Conservation (phyloP, 495 filamentous ascomycete genomes). For the Talaromyces nanjingensis region DNA sequence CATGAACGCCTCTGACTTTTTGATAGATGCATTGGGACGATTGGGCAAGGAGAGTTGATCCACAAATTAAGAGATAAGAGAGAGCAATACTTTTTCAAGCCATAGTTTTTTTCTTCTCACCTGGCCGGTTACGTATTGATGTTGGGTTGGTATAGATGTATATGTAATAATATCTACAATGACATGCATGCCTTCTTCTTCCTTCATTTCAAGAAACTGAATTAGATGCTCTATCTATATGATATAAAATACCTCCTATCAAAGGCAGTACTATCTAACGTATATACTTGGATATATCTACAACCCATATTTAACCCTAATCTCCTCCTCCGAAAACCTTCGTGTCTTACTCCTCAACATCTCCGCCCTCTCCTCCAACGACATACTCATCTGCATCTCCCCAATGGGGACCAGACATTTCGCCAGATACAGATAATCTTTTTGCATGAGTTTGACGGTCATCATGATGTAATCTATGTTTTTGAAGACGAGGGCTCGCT, state of each 20-base stretch:
- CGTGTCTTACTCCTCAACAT: conserved; percentile 58
- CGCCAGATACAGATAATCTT: conserved; percentile 58
- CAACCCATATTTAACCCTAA: conserved; percentile 26
- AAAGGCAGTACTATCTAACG: background rate
- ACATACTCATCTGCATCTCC: conserved; percentile 53
- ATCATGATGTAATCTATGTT: conserved; percentile 68
- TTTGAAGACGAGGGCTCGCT: conserved; percentile 60
- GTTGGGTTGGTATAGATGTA: background rate
- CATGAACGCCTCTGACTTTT: conserved; percentile 84
- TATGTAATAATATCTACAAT: background rate
- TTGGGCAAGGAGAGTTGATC: conserved; percentile 60
- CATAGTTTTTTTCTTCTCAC: background rate
- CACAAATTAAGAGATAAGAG: background rate
- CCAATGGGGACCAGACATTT: conserved; percentile 62
- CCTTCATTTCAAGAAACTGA: background rate
- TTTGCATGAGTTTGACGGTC: conserved; percentile 50
- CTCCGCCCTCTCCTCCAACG: conserved; percentile 47
- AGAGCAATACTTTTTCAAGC: no score
- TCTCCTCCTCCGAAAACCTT: conserved; percentile 51
- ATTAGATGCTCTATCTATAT: background rate
- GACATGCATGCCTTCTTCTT: background rate
- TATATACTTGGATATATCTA: background rate
- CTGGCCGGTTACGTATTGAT: background rate
- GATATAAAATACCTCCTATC: background rate
- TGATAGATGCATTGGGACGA: conserved; percentile 69